A percentile compares a stretch with the other conserved stretches of the same genome.
Conservation (phyloP, 148 eudicot species). For the Chenopodium formosanum region DNA sequence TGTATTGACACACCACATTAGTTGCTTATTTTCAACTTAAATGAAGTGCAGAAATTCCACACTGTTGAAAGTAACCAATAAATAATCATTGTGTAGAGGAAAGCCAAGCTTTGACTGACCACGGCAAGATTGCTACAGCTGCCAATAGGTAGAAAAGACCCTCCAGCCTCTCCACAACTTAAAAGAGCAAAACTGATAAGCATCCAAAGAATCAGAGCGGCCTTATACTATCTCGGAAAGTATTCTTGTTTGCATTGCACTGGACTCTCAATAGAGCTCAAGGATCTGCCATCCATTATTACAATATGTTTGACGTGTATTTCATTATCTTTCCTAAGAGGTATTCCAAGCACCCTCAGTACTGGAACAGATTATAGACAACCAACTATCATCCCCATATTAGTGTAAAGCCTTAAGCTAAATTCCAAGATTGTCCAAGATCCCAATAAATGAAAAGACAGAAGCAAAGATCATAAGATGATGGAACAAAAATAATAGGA, state of each 20-base stretch:
- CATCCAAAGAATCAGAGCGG: too few species aligned
- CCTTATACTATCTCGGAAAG: neutral
- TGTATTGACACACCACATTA: neutral
- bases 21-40: neutral
- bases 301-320: neutral
- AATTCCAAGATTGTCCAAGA: neutral
- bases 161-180: neutral
- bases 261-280: neutral
- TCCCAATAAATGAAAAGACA: neutral
- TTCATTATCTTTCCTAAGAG: neutral
- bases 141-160: neutral
- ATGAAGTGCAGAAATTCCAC: neutral
- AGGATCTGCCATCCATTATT: neutral
- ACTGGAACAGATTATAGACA: neutral
- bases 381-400: neutral
- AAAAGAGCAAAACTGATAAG: neutral
- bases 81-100: neutral
- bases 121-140: neutral
- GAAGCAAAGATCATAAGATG: too few species aligned
- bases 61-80: neutral
- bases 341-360: neutral
- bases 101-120: neutral
- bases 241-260: neutral
- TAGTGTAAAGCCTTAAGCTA: neutral
- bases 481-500: too few species aligned